Base-by-base conservation (phyloP, 148 eudicot genomes). In the Talinum fruticosum region DNA sequence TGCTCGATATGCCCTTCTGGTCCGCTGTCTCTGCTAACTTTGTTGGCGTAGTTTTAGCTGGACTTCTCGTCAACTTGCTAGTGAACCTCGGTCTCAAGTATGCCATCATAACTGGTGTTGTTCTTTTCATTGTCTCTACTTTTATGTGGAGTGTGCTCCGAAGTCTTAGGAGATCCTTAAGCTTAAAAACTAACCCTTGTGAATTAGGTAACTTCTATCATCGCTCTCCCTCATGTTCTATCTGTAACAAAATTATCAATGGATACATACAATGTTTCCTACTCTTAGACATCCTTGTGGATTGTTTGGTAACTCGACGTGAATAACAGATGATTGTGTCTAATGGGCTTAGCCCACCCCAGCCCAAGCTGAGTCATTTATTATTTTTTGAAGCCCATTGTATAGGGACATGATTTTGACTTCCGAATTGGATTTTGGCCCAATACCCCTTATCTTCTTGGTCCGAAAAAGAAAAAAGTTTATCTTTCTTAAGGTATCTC, bases 1-100 rank as follows among this genome's bases (percentile, higher is more conserved):
- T 96, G 68, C 88, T 96, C 19, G 97, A 96, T 69, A 96, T 96
- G 92, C 99, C 97, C 16, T 90, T 93, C 74, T 90, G 97, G 97
- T 35, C 89, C 47, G 99, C 89, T 38, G 72, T 93, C n/a, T 85
- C 97, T 3, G 94, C 97, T 12, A 93, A 96, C 78, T 91, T 96
- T 82, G 88, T 85, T n/a, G 99, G 99, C 24, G 99, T 96, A 66
- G 94, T 93, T n/a, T 66, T 88, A 29, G 99, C 94, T 45, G 97
- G 93, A 44, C 92, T 93, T 76, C 84, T 96, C 73, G 97, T 96
- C 44, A 93, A 91, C 79, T 85, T 96, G 86, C 86, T 93, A 28
- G 93, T 96, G 73, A 96, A 96, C 78, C 91, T 96, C 21, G 97
- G 99, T 14, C 90, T 93, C 82, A 93, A 93, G 86, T 89, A 91